A percentile compares a stretch with the other conserved stretches of the same genome.
These are phyloP conservation scores for Oidiodendron maius DNA, from an alignment of 495 filamentous ascomycete genomes.

Conservation along the genomic window DNA sequence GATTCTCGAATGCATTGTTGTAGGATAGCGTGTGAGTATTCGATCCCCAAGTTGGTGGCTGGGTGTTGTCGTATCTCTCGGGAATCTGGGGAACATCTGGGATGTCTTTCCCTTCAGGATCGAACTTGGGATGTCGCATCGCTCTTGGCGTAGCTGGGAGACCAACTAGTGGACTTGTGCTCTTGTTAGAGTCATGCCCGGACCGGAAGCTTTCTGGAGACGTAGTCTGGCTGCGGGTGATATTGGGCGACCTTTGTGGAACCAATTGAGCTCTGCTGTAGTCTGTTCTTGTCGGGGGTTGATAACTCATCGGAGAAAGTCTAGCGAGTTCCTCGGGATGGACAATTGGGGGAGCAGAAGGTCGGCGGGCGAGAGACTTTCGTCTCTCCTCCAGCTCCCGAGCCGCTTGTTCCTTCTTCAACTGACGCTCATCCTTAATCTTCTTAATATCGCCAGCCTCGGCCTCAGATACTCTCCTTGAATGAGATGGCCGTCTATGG, in stretches of 20 bases:
- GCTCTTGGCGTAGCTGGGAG: conserved; percentile 80
- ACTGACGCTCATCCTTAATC: conserved; percentile 45
- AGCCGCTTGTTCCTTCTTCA: conserved; percentile 72
- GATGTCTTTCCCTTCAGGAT: conserved; percentile 48
- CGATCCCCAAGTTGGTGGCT: conserved; percentile 24
- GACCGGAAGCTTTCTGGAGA: conserved; percentile 36
- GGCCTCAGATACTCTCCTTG: conserved; percentile 22
- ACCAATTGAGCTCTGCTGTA: conserved; percentile 24
- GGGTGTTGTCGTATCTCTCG: conserved; percentile 34
- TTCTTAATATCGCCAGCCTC: conserved; percentile 16
- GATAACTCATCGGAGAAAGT: conserved; percentile 38
- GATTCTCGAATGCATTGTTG: conserved; percentile 23
- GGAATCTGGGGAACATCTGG: conserved; percentile 65
- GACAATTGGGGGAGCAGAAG: conserved; percentile 71
- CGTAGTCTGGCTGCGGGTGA: conserved; percentile 40
- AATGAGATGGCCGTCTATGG: conserved; percentile 10
- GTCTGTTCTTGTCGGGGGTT: conserved; percentile 25
- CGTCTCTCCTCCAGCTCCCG: conserved; percentile 83
- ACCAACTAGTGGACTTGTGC: conserved; percentile 43
- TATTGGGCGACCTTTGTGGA: conserved; percentile 25
- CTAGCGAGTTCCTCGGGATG: conserved; percentile 60
- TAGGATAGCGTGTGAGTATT: conserved; percentile 24
- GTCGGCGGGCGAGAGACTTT: conserved; percentile 72
- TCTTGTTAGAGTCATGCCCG: conserved; percentile 30
- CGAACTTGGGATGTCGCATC: conserved; percentile 73